Evolutionary conservation across 768 basidiomycete species (phyloP).

Genomic region (Pulveroboletus sp.): DNA sequence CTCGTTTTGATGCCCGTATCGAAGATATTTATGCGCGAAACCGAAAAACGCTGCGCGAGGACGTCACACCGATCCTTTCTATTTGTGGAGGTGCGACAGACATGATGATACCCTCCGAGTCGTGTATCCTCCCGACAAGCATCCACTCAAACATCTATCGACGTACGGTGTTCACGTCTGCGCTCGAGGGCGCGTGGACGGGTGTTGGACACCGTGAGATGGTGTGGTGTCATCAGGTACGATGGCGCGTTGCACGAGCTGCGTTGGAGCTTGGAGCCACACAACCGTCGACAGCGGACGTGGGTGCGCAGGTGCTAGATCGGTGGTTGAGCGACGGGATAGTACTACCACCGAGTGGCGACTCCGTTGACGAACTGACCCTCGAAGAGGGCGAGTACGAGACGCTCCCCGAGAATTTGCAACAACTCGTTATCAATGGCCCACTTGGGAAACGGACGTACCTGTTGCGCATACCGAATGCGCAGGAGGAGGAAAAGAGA

Average conservation of each 20-base stretch:
- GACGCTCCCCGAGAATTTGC: constrained; percentile 34
- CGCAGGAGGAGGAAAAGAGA: background rate
- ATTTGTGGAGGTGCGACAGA: constrained; percentile 93
- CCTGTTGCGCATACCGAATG: constrained; percentile 41
- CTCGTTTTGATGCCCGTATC: constrained; percentile 79
- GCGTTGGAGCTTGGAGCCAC: constrained; percentile 63
- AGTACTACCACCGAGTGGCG: constrained; percentile 33
- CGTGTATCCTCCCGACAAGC: constrained; percentile 66
- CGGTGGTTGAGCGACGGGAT: constrained; percentile 70
- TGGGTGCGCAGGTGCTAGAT: constrained; percentile 43
- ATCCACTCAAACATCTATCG: constrained; percentile 35
- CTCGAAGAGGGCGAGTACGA: constrained; percentile 29
- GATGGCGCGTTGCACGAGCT: constrained; percentile 81
- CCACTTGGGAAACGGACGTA: constrained; percentile 46
- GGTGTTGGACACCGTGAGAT: constrained; percentile 95
- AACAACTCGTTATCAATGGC: constrained; percentile 41
- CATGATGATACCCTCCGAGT: constrained; percentile 88
- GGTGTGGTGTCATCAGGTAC: constrained; percentile 99
- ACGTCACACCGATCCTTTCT: constrained; percentile 71
- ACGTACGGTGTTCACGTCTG: constrained; percentile 78
- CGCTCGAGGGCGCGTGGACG: constrained; percentile 90
- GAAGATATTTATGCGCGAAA: constrained; percentile 66
- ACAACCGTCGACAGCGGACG: constrained; percentile 16
- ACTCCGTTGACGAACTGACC: constrained; percentile 5
- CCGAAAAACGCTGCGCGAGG: constrained; percentile 35